Evolutionary conservation across 257 asterid species (phyloP), one percentile per base, ranked within the genome.

Genomic region (Linaria vulgaris): DNA sequence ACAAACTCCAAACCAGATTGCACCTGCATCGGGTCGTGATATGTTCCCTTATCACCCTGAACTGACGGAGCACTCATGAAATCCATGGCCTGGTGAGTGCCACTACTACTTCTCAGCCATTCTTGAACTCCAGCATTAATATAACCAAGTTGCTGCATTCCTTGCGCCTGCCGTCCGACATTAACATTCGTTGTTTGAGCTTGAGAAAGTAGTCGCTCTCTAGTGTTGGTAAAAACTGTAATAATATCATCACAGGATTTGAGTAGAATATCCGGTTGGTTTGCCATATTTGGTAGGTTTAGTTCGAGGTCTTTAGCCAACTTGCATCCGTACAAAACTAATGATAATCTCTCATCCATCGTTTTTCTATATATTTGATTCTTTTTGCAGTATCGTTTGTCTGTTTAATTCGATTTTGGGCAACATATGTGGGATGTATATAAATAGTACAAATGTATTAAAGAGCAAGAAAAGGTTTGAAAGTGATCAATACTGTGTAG

Each of bases 291-390:
- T 2, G 67, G 74, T 1, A 88, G 70, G 69, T 74, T 79, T 5
- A 65, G 76, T 80, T 91, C 96, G 0, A 88, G 66, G 9, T 66
- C 73, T 61, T 53, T 80, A 9, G 88, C 94, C 72, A 88, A 25
- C 51, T 55, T 81, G 68, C 86, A 85, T 13, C 95, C 96, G 9
- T 70, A 60, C 4, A 51, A 58, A 43, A 91, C 59, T 51, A 72
- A 21, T n/a, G 74, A 68, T 11, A 68, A 68, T 24, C 63, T 62
- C 59, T 88, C 87, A 6, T 91, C 95, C 95, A 87, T 87, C 1
- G 62, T 30, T 64, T n/a, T 43, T 50, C 37, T 34, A 12, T 20
- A 19, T 37, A 1, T 38, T 34, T 5, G 14, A 27, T 15, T 46
- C 43, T 47, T 2, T 56, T n/a, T 1, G 5, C 61, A 34, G 39